Base-by-base conservation (phyloP, 176 grass and related monocot genomes). In the Eleusine coracana region DNA sequence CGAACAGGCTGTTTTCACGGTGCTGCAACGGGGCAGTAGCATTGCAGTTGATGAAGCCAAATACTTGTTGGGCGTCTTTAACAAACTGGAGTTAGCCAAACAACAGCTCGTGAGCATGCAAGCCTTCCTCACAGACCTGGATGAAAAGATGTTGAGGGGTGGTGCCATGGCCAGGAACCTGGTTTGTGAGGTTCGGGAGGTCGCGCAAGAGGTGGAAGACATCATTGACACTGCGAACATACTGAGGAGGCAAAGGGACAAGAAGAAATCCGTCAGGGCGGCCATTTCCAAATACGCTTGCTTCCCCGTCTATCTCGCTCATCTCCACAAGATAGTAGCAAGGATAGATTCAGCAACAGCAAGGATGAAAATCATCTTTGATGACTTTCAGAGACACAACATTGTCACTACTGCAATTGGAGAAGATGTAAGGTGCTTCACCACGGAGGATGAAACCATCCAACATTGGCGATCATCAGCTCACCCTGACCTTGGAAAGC, bases 261-360 rank as follows among this genome's bases (percentile, higher is more conserved):
- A 10, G 10, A 71, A 48, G n/a, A 71, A 5, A 28, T 48, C 69
- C 41, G 28, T 71, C n/a, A 48, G 0, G 48, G 69, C n/a, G n/a
- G 69, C 41, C 69, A 71, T 48, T 71, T 48, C 5, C n/a, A 71
- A 28, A 71, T 28, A 71, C 48, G 69, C 21, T 28, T 71, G 42
- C n/a, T 71, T 48, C 5, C 69, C 68, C 10, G 2, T 70, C n/a
- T 25, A 71, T 28, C 42, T 71, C 4, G 6, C 12, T 46, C 42
- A 0, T 25, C 69, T 71, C 5, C 41, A 71, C 41, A 71, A 71
- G 1, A 10, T 71, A 2, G 69, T 41, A 63, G 10, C 8, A 63
- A 61, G 58, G 58, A 29, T 63, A 29, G 60, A 63, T 63, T 29
- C 25, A 29, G 60, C 60, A 29, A 29, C 27, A 14, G 23, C 60